Evolutionary conservation across 75 land plant species (phyloP).

Genomic region (Sequoiadendron giganteum): DNA sequence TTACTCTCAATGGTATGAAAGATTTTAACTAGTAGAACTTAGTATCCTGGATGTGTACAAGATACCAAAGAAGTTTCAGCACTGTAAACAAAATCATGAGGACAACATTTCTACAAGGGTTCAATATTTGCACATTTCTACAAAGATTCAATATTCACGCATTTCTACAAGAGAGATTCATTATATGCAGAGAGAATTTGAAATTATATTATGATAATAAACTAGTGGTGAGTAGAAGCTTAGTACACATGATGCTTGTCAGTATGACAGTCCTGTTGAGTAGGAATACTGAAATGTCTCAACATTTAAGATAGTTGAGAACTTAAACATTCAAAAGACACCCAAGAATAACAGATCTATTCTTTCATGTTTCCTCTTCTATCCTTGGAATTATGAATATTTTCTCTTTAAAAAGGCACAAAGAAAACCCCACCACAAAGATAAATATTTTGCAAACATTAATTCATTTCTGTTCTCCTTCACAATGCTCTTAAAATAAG

Average conservation of each 20-base stretch:
- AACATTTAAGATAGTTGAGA: not conserved
- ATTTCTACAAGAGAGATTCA: not conserved
- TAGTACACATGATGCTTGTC: not conserved
- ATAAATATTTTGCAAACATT: not conserved
- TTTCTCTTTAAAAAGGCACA: not conserved
- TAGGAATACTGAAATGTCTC: not conserved
- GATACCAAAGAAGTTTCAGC: not conserved
- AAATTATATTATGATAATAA: not conserved
- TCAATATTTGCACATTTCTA: not conserved
- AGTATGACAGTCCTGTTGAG: not conserved
- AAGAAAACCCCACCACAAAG: not conserved
- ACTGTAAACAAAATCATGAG: not conserved
- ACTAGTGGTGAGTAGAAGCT: not conserved
- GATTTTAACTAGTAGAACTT: not conserved
- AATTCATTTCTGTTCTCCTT: not conserved
- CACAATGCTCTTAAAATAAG: not conserved
- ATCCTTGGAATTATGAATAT: not conserved
- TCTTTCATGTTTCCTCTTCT: not conserved
- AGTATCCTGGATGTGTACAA: not conserved
- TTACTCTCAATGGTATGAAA: not conserved
- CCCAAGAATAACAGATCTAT: not conserved
- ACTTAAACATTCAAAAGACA: not conserved
- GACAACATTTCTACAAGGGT: not conserved
- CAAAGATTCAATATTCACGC: not conserved
- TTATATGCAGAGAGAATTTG: not conserved